Base-by-base conservation (phyloP, 2,329 filamentous ascomycete species). In the Neoascochyta sp. region DNA sequence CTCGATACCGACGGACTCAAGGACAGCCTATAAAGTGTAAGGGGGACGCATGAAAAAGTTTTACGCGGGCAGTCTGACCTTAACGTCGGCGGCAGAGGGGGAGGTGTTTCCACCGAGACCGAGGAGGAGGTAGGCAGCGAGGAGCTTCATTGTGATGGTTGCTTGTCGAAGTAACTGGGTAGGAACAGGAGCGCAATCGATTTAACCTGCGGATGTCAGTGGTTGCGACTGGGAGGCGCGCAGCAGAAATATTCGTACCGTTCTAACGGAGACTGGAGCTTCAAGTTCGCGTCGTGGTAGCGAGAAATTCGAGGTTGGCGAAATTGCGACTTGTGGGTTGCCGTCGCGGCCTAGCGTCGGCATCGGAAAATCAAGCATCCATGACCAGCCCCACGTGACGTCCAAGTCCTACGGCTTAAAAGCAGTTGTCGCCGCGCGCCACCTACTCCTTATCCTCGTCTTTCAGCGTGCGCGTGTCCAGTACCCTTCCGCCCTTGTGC, bases 201-300 rank as follows among this genome's bases (percentile, higher is more conserved):
- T 94, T 96, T 62, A 62, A 61, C 58, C 58, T 61, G 44, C 16
- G 11, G 11, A 16, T 38, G 39, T 63, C 36, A 60, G 50, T 43
- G 40, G 24, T 8, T 16, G 19, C 21, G 23, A 27, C 11, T 32
- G 27, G 17, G 12, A 9, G 19, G 10, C 9, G 2, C 14, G 18
- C 3, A 10, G 5, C 16, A 17, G 20, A 22, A 7, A 19, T 14
- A 11, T 35, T 39, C 41, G 28, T 34, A 95, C 90, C 90, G 88
- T 86, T 69, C 85, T 81, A 78, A 84, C 89, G 90, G 90, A 95
- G 90, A 96, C 90, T 95, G 90, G 93, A 78, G 83, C 88, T 87
- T 92, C 86, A 78, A 86, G 87, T 94, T 83, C 85, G 78, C 41
- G 42, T 50, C 41, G 57, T 47, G 43, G 49, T 54, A 45, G 41